Evolutionary conservation across 1,284 basidiomycete genomes (phyloP).

Genomic region (Ceratobasidium sp.): DNA sequence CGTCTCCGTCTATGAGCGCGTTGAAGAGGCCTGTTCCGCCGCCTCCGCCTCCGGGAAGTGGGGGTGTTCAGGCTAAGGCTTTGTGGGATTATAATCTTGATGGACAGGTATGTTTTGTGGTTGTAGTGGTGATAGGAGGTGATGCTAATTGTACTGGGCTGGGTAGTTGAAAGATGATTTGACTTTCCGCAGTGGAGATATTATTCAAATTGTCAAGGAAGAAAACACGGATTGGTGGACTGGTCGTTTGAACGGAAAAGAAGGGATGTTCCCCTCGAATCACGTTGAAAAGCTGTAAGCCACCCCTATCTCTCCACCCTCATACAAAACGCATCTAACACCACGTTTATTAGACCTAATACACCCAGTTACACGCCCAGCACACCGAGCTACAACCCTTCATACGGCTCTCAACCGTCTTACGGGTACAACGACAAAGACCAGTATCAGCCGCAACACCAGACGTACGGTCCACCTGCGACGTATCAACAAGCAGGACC

Average conservation of each 20-base stretch:
- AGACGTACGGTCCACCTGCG: slow-evolving; percentile 46
- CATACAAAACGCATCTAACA: slow-evolving; percentile 24
- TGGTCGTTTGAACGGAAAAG: slow-evolving; percentile 68
- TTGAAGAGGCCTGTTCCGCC: slow-evolving; percentile 49
- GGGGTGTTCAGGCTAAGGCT: slow-evolving; percentile 65
- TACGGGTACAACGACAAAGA: slow-evolving; percentile 39
- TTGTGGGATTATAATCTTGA: slow-evolving; percentile 77
- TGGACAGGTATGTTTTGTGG: slow-evolving; percentile 63
- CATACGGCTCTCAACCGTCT: background rate
- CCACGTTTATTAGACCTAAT: background rate
- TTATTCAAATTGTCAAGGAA: slow-evolving; percentile 71
- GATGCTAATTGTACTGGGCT: no score
- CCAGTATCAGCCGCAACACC: slow-evolving; percentile 21
- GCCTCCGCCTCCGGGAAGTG: slow-evolving; percentile 57
- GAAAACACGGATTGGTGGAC: slow-evolving; percentile 75
- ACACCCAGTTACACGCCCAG: background rate
- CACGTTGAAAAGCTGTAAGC: slow-evolving; percentile 68
- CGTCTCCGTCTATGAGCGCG: slow-evolving; percentile 25
- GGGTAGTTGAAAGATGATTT: slow-evolving; percentile 68
- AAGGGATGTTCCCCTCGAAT: slow-evolving; percentile 76
- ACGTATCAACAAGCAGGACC: slow-evolving; percentile 37
- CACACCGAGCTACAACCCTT: background rate
- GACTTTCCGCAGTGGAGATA: slow-evolving; percentile 69
- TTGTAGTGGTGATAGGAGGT: slow-evolving; percentile 20
- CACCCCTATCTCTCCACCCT: slow-evolving; percentile 39